Percentiles rank a stretch among this genome's conserved stretches.
Evolutionary conservation across 2,329 filamentous ascomycete species (phyloP).

Genomic region (Nemania diffusa): DNA sequence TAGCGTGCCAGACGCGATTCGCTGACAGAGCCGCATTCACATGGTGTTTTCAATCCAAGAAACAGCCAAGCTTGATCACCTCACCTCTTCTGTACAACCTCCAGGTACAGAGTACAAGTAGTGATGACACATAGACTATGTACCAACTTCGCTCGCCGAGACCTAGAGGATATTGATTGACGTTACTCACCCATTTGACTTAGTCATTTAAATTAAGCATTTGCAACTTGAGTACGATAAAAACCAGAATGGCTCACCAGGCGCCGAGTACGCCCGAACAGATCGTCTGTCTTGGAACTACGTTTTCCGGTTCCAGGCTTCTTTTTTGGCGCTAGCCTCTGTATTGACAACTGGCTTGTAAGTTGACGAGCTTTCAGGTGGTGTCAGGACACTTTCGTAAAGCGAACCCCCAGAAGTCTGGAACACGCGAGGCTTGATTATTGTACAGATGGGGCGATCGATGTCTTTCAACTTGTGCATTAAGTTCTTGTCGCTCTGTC

Average conservation of each 20-base stretch:
- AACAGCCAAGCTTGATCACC: not conserved
- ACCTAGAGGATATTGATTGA: not conserved
- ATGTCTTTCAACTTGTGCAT: no score
- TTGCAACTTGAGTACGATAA: not conserved
- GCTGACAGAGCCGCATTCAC: constrained; percentile 37
- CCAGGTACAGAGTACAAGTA: not conserved
- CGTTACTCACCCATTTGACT: not conserved
- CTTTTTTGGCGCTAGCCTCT: not conserved
- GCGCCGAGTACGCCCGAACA: not conserved
- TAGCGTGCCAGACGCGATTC: constrained; percentile 1
- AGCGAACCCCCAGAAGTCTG: not conserved
- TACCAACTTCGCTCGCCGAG: constrained; percentile 6
- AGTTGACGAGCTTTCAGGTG: not conserved
- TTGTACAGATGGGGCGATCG: no score
- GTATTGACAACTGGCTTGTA: not conserved
- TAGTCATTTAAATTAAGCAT: not conserved
- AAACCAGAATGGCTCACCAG: not conserved
- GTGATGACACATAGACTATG: not conserved
- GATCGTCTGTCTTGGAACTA: not conserved
- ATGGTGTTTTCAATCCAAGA: constrained; percentile 1
- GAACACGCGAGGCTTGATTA: not conserved
- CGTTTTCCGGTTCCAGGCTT: not conserved
- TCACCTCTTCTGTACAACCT: not conserved
- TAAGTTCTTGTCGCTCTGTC: not conserved
- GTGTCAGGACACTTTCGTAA: not conserved